Conservation (phyloP, 345 rosid genomes). For the Gossypium australe region DNA sequence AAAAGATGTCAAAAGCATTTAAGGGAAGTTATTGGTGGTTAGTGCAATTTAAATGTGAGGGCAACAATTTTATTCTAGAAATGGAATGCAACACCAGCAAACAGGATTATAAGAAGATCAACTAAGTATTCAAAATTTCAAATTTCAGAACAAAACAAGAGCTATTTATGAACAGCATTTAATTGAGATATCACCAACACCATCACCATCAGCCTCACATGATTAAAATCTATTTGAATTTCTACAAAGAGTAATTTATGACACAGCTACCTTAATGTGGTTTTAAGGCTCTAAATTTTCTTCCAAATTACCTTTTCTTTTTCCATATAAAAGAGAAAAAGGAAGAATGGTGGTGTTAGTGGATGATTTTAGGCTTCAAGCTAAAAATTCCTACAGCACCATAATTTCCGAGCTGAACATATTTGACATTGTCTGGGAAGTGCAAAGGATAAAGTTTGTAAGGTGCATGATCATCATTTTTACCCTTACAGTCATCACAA, state of each 20-base stretch:
- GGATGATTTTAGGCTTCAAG: neutral
- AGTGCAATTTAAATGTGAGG: neutral
- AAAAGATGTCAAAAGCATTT: neutral
- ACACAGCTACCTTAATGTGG: neutral
- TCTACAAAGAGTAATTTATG: neutral
- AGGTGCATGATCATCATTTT: neutral
- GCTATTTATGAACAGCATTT: neutral
- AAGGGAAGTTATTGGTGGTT: neutral
- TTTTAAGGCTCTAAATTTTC: neutral
- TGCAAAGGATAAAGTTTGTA: neutral
- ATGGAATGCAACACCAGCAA: neutral
- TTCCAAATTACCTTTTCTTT: neutral
- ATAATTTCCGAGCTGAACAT: neutral
- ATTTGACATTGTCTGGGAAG: neutral
- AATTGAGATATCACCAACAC: neutral
- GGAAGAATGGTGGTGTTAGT: neutral
- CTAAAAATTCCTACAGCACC: neutral
- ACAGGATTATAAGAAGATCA: neutral
- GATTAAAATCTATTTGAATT: neutral
- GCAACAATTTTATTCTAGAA: neutral
- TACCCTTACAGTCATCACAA: neutral
- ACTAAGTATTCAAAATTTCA: neutral
- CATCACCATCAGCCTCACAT: neutral
- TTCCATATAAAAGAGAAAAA: no score
- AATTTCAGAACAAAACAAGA: neutral